Conservation (phyloP, 2,329 filamentous ascomycete genomes). For the Neocucurbitaria cava region DNA sequence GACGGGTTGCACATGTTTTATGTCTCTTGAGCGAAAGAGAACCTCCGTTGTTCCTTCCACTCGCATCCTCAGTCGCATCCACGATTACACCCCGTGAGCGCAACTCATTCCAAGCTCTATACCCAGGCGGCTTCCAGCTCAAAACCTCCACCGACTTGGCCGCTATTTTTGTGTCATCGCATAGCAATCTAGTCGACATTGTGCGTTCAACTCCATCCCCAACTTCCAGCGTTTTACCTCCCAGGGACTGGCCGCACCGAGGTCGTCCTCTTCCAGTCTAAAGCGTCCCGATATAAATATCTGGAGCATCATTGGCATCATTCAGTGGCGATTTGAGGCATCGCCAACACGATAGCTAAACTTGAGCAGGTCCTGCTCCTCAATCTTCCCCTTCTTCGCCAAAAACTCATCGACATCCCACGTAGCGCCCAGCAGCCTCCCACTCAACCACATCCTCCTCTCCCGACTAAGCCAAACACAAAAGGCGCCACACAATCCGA, state of each 20-base stretch:
- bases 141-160: too few relatives aligned
- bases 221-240: too few relatives aligned
- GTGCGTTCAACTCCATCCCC: too few relatives aligned
- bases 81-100: too few relatives aligned
- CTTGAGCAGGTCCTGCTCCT: slow-evolving; percentile 36
- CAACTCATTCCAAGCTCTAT: too few relatives aligned
- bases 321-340: not conserved
- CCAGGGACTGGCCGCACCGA: too few relatives aligned
- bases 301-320: not conserved
- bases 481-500: slow-evolving; percentile 39
- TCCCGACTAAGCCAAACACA: slow-evolving; percentile 42
- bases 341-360: slow-evolving; percentile 28
- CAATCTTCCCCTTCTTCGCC: slow-evolving; percentile 27
- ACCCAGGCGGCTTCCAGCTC: too few relatives aligned
- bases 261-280: too few relatives aligned
- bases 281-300: not conserved
- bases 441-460: slow-evolving; percentile 41
- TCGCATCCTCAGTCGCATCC: too few relatives aligned
- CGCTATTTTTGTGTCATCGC: too few relatives aligned
- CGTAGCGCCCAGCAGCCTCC: slow-evolving; percentile 33
- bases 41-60: too few relatives aligned
- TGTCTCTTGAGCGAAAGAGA: not conserved
- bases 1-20: slow-evolving; percentile 20
- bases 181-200: too few relatives aligned
- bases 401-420: slow-evolving; percentile 42